Percentiles rank a stretch among this genome's conserved stretches.
These are phyloP conservation scores for Noccaea caerulescens DNA, from an alignment of 345 rosid species.

Conservation along the genomic window DNA sequence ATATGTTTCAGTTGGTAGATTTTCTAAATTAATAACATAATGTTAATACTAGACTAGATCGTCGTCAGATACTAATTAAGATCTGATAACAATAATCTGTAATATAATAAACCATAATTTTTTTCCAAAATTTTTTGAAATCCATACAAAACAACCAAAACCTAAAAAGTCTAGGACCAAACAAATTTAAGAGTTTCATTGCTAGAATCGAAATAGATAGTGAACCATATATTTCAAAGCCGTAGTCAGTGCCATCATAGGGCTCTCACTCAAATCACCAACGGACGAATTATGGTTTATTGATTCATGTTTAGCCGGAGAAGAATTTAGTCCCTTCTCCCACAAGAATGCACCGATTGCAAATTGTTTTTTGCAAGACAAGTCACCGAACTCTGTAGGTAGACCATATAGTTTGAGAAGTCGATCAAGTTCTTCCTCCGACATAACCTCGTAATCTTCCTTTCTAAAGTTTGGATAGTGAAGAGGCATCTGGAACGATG, in stretches of 20 bases:
- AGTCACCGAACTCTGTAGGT: conserved; percentile 40
- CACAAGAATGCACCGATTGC: conserved; percentile 67
- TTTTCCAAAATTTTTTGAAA: neutral
- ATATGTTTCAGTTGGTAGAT: neutral
- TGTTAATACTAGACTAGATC: conserved; percentile 2
- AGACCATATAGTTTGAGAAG: conserved; percentile 62
- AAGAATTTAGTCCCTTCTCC: conserved; percentile 28
- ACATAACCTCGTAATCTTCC: conserved; percentile 60
- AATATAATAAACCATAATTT: neutral
- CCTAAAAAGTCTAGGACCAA: neutral
- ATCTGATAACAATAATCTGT: neutral
- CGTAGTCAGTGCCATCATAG: conserved; percentile 3
- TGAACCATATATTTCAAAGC: neutral
- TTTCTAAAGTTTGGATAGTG: conserved; percentile 62
- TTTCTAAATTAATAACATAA: neutral
- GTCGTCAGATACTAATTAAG: neutral
- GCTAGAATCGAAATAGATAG: conserved; percentile 11
- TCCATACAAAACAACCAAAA: neutral
- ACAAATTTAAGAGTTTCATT: neutral
- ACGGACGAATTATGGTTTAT: neutral
- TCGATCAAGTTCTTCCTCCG: conserved; percentile 61
- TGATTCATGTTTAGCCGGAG: neutral
- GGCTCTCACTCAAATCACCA: neutral
- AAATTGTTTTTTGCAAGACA: conserved; percentile 53
- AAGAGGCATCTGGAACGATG: conserved; percentile 61